Evolutionary conservation across 345 rosid species (phyloP).

Genomic region (Hirschfeldia incana): DNA sequence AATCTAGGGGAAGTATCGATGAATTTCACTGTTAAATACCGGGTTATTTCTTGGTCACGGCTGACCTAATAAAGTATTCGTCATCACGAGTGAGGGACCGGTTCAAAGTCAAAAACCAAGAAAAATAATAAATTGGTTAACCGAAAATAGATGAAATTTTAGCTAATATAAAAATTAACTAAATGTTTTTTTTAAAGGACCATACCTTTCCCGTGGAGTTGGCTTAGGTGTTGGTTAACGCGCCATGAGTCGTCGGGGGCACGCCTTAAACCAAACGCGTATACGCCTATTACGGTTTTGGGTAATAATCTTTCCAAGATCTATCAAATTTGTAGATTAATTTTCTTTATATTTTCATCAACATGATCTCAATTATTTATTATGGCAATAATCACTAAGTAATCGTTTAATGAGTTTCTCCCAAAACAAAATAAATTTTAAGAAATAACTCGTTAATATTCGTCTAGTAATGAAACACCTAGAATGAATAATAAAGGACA

Average conservation of each 20-base stretch:
- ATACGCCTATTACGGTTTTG: conserved; percentile 37
- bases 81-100: conserved; percentile 35
- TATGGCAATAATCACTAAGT: no score
- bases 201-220: conserved; percentile 41
- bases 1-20: not conserved
- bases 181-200: not conserved
- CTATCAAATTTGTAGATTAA: not conserved
- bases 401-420: not conserved
- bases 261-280: conserved; percentile 41
- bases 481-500: not conserved
- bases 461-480: not conserved
- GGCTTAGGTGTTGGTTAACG: conserved; percentile 40
- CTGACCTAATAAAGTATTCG: conserved; percentile 26
- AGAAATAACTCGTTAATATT: not conserved
- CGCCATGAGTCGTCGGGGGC: conserved; percentile 43
- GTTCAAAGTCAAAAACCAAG: conserved; percentile 43
- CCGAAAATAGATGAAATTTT: conserved; percentile 2
- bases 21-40: conserved; percentile 16
- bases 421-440: not conserved
- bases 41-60: conserved; percentile 12
- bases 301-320: conserved; percentile 20
- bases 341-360: no score
- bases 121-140: conserved; percentile 28
- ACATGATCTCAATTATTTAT: no score
- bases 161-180: not conserved